Conservation (phyloP, 1,284 basidiomycete genomes). For the Mycena citricolor region DNA sequence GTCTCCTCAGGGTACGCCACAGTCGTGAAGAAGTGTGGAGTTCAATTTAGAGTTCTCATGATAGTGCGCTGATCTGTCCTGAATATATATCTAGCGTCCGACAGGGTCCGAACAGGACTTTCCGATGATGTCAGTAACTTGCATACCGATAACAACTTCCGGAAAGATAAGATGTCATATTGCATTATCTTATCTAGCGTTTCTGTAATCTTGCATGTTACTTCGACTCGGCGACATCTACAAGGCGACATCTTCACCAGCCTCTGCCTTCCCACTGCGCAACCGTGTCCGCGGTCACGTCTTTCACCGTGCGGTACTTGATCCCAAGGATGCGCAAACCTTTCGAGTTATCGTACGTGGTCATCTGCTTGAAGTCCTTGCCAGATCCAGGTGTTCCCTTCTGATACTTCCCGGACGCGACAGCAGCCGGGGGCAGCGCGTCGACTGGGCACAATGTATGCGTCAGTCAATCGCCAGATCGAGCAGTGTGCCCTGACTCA, state of each 20-base stretch:
- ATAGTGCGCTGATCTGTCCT: no score
- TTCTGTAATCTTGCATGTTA: no score
- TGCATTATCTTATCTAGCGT: no score
- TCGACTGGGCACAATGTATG: neutral
- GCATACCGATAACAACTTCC: no score
- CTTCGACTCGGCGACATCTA: slow-evolving; percentile 17
- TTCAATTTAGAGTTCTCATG: no score
- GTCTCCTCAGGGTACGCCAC: no score
- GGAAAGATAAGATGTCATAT: no score
- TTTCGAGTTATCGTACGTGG: slow-evolving; percentile 35
- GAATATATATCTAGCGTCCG: no score
- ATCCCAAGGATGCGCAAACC: slow-evolving; percentile 45
- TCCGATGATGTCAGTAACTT: no score
- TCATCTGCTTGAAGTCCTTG: neutral
- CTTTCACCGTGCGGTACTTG: slow-evolving; percentile 41
- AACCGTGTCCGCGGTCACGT: slow-evolving; percentile 41
- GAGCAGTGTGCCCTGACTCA: slow-evolving; percentile 9
- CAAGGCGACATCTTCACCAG: slow-evolving; percentile 32
- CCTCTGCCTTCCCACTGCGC: slow-evolving; percentile 38
- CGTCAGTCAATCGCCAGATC: neutral
- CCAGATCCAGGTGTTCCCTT: slow-evolving; percentile 8
- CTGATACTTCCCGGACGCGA: slow-evolving; percentile 1
- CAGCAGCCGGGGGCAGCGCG: no score
- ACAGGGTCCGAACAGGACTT: no score
- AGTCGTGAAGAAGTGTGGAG: no score